These are phyloP conservation scores for Chaetoscypha palmicola DNA, from an alignment of 2,329 filamentous ascomycete genomes.

Conservation along the genomic window DNA sequence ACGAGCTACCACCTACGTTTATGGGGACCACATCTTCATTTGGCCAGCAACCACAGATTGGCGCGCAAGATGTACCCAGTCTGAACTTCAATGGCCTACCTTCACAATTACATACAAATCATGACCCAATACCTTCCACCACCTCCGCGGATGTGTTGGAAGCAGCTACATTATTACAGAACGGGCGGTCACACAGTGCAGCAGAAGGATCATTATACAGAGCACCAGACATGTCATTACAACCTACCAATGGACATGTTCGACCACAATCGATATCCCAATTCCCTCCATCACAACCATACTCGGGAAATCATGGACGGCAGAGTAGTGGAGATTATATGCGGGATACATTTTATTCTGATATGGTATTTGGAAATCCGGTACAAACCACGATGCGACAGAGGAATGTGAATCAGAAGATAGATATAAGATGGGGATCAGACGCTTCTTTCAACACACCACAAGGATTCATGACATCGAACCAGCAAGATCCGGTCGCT, in stretches of 20 bases:
- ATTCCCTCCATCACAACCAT: slow-evolving; percentile 10
- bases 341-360: slow-evolving; percentile 20
- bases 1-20: slow-evolving; percentile 55
- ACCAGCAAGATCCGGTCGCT: slow-evolving; percentile 51
- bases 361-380: slow-evolving; percentile 25
- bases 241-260: slow-evolving; percentile 15
- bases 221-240: slow-evolving; percentile 12
- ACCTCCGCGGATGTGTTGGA: slow-evolving; percentile 50
- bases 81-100: slow-evolving; percentile 20
- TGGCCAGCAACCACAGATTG: slow-evolving; percentile 37
- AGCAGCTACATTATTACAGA: slow-evolving; percentile 48
- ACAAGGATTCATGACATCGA: slow-evolving; percentile 52
- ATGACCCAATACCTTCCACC: slow-evolving; percentile 13
- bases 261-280: slow-evolving; percentile 25
- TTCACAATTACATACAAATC: slow-evolving; percentile 14
- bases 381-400: slow-evolving; percentile 11
- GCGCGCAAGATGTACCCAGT: slow-evolving; percentile 14
- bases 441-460: slow-evolving; percentile 54
- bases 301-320: slow-evolving; percentile 12
- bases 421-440: slow-evolving; percentile 56
- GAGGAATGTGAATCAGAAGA: slow-evolving; percentile 28
- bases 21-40: slow-evolving; percentile 60
- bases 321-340: slow-evolving; percentile 16
- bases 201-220: slow-evolving; percentile 23
- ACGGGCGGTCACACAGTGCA: slow-evolving; percentile 30